A percentile compares a stretch with the other conserved stretches of the same genome.
Evolutionary conservation across 176 grass and related monocot species (phyloP).

Genomic region (Cenchrus purpureus): DNA sequence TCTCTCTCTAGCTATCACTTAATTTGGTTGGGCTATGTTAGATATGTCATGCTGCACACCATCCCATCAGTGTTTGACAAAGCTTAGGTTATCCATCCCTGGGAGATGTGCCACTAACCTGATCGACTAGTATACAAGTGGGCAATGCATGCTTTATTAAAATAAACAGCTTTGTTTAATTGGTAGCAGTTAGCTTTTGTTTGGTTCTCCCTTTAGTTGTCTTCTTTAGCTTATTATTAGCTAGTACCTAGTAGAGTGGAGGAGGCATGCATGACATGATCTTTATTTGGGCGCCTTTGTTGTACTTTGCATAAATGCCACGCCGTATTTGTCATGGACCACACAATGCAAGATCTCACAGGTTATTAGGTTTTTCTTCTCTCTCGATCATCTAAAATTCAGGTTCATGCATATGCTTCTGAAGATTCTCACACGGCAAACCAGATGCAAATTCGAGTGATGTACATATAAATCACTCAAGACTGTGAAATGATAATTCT

Average conservation of each 20-base stretch:
- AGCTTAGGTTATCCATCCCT: constrained; percentile 71
- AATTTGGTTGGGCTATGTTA: constrained; percentile 42
- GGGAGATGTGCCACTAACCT: constrained; percentile 49
- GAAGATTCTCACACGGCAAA: constrained; percentile 14
- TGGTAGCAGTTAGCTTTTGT: constrained; percentile 47
- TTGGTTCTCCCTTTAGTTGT: constrained; percentile 27
- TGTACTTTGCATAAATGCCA: constrained; percentile 53
- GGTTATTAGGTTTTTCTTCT: not conserved
- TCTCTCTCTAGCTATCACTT: too few species aligned
- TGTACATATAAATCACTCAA: not conserved
- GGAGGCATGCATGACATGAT: constrained; percentile 51
- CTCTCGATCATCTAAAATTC: constrained; percentile 2
- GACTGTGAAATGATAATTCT: not conserved
- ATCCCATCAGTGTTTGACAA: constrained; percentile 60
- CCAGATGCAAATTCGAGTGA: not conserved
- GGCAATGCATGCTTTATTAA: constrained; percentile 35
- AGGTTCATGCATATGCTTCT: not conserved
- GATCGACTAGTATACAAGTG: constrained; percentile 23
- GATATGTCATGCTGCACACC: constrained; percentile 59
- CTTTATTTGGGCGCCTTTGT: constrained; percentile 53
- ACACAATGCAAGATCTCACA: not conserved
- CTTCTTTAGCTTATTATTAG: constrained; percentile 20
- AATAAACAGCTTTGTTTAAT: constrained; percentile 24
- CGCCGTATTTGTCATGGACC: constrained; percentile 45
- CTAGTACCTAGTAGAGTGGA: constrained; percentile 29